These are phyloP conservation scores for Quercus engelmannii DNA, from an alignment of 306 rosid species.

Conservation along the genomic window DNA sequence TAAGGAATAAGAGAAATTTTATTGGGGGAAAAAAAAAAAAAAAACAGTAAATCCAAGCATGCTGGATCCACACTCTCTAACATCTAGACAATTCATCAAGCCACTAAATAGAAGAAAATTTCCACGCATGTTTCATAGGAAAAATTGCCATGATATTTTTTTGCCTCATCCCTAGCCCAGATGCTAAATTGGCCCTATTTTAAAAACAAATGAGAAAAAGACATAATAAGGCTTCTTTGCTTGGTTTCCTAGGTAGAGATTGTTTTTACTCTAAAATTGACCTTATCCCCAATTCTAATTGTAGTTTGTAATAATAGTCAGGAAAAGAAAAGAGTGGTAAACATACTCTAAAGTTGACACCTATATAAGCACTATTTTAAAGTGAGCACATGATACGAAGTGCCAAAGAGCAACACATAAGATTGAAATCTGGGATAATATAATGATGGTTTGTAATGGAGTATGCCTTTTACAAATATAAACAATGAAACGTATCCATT, in stretches of 20 bases:
- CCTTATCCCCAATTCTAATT: neutral
- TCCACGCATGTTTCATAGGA: too few species aligned
- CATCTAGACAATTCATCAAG: too few species aligned
- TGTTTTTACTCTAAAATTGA: neutral
- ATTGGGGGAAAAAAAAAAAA: too few species aligned
- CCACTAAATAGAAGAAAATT: too few species aligned
- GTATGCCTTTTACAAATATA: neutral
- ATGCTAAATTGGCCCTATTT: neutral
- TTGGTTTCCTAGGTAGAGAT: neutral
- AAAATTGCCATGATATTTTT: too few species aligned
- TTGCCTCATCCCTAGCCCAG: too few species aligned
- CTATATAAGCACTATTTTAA: neutral
- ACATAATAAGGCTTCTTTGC: neutral
- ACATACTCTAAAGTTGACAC: neutral
- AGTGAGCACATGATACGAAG: slow-evolving; percentile 10
- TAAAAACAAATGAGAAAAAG: neutral
- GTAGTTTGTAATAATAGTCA: neutral
- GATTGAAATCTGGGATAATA: slow-evolving; percentile 6
- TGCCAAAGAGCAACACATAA: neutral
- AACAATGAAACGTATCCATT: slow-evolving; percentile 4
- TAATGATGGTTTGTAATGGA: neutral
- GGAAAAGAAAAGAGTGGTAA: neutral
- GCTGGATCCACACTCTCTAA: too few species aligned
- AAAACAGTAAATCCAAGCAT: too few species aligned
- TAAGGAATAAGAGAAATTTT: too few species aligned